phyloP scores from a whole-genome alignment of 2,329 filamentous ascomycete species.

The Aspergillus sp. region DNA sequence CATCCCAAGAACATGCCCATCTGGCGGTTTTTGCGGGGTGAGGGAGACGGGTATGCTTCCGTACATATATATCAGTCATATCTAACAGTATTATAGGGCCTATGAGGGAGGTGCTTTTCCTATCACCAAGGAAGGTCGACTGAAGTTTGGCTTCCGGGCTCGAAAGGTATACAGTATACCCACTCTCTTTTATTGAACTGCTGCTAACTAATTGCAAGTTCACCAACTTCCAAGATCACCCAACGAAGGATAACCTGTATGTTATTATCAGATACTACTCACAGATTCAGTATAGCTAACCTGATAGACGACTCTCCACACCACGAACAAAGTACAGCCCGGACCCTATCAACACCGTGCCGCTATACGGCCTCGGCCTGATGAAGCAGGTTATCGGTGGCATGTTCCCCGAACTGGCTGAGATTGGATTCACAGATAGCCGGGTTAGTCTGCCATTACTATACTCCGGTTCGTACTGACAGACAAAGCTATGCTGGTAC shows the following conservation, averaged over 20 bases:
- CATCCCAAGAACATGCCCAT: background rate
- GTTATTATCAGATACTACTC: background rate
- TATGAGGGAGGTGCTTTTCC: background rate
- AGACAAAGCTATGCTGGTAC: no score
- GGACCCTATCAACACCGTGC: background rate
- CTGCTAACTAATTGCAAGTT: background rate
- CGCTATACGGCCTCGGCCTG: background rate
- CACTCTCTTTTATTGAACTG: background rate
- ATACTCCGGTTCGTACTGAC: no score
- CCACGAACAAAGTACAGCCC: background rate
- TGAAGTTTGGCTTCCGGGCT: background rate
- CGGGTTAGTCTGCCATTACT: background rate
- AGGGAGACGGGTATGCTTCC: background rate
- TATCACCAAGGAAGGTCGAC: background rate
- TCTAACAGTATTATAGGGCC: background rate
- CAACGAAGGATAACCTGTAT: background rate
- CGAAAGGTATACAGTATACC: background rate
- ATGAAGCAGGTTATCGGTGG: background rate
- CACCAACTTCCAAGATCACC: background rate
- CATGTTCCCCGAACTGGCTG: background rate
- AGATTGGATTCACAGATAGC: background rate
- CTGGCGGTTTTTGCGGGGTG: background rate
- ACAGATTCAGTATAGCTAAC: background rate
- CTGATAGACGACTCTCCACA: background rate
- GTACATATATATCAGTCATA: background rate